Evolutionary conservation across 2,329 filamentous ascomycete genomes (phyloP).

Genomic region (Phaeophleospora eucalypticola): DNA sequence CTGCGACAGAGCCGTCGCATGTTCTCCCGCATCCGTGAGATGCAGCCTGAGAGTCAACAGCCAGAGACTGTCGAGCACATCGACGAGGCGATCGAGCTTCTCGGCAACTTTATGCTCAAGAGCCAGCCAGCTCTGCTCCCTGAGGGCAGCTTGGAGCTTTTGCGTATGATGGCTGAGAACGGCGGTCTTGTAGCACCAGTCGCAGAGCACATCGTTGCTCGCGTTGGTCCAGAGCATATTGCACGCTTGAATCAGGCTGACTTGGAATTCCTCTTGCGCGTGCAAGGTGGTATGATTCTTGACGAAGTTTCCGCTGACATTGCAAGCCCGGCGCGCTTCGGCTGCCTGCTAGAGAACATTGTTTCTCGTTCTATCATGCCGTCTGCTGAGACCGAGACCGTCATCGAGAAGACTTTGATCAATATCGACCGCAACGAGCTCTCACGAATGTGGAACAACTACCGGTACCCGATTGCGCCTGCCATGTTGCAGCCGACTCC

Average conservation of each 20-base stretch:
- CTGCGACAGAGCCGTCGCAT: slow-evolving; percentile 75
- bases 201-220: slow-evolving; percentile 57
- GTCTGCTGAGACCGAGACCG: slow-evolving; percentile 51
- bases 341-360: slow-evolving; percentile 58
- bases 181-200: slow-evolving; percentile 57
- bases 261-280: slow-evolving; percentile 58
- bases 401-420: slow-evolving; percentile 56
- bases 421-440: slow-evolving; percentile 50
- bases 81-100: slow-evolving; percentile 76
- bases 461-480: slow-evolving; percentile 47
- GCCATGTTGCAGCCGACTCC: slow-evolving; percentile 47
- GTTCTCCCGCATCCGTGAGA: slow-evolving; percentile 75
- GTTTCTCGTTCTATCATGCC: slow-evolving; percentile 51
- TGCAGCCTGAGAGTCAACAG: slow-evolving; percentile 46
- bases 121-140: slow-evolving; percentile 50
- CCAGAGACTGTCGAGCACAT: slow-evolving; percentile 69
- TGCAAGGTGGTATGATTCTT: slow-evolving; percentile 52
- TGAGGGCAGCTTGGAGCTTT: slow-evolving; percentile 54
- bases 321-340: slow-evolving; percentile 57
- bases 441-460: slow-evolving; percentile 55
- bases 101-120: slow-evolving; percentile 55
- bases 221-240: slow-evolving; percentile 57
- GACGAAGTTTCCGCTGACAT: slow-evolving; percentile 47
- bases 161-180: slow-evolving; percentile 64
- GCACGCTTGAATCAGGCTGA: slow-evolving; percentile 51